Percentiles rank a stretch among this genome's conserved stretches.
Evolutionary conservation across 2,329 filamentous ascomycete species (phyloP).

Genomic region (Phyllosticta ampelicida): DNA sequence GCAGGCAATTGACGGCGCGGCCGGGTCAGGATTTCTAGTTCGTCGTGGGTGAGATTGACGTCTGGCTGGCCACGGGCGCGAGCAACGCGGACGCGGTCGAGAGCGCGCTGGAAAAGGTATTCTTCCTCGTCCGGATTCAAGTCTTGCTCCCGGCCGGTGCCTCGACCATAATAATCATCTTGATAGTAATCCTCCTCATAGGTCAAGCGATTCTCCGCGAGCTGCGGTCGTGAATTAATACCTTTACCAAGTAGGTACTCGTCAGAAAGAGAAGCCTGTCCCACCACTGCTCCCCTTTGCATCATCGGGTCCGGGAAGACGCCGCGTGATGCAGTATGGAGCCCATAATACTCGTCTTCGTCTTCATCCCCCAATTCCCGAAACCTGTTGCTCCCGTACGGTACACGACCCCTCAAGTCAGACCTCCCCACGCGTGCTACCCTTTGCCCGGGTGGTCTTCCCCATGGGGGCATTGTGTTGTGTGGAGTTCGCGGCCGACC

Average conservation of each 20-base stretch:
- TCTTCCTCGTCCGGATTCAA: slow-evolving; percentile 50
- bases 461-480: slow-evolving; percentile 75
- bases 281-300: slow-evolving; percentile 16
- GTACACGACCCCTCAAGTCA: slow-evolving; percentile 1
- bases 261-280: slow-evolving; percentile 31
- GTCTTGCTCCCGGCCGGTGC: slow-evolving; percentile 21
- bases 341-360: slow-evolving; percentile 27
- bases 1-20: slow-evolving; percentile 17
- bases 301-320: slow-evolving; percentile 31
- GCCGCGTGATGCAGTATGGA: slow-evolving; percentile 21
- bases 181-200: slow-evolving; percentile 42
- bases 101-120: slow-evolving; percentile 62
- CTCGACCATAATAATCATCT: slow-evolving; percentile 34
- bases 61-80: slow-evolving; percentile 65
- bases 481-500: slow-evolving; percentile 99
- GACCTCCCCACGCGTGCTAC: slow-evolving; percentile 34
- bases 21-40: slow-evolving; percentile 52
- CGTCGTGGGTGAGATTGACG: slow-evolving; percentile 68
- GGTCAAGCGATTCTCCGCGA: slow-evolving; percentile 28
- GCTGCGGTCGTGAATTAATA: slow-evolving; percentile 11
- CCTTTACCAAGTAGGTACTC: slow-evolving; percentile 21
- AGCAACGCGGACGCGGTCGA: slow-evolving; percentile 70
- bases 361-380: slow-evolving; percentile 52
- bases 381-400: slow-evolving; percentile 37
- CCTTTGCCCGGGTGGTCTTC: slow-evolving; percentile 94